Percentiles rank a stretch among this genome's conserved stretches.
Conservation (phyloP, 225 moss, liverwort and hornwort genomes). For the Rhytidiadelphus loreus region DNA sequence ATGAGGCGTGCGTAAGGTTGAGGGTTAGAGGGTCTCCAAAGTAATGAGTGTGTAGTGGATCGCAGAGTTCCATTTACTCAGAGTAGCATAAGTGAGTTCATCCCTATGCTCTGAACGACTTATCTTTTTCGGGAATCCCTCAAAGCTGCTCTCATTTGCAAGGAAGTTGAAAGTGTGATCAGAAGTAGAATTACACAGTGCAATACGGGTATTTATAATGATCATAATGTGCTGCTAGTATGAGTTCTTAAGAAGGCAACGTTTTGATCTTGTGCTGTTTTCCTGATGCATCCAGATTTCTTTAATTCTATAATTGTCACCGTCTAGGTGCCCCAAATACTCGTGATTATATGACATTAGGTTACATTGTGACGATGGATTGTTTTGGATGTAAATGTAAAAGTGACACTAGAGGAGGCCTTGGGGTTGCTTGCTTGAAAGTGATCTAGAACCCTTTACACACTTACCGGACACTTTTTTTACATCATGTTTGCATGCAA, state of each 20-base stretch:
- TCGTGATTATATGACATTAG: background rate
- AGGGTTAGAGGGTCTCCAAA: background rate
- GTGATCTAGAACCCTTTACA: background rate
- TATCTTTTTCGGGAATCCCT: background rate
- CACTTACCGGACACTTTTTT: background rate
- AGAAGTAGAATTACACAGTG: background rate
- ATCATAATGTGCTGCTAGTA: background rate
- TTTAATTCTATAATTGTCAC: background rate
- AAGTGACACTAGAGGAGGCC: background rate
- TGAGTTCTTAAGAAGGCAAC: background rate
- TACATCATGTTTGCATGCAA: background rate
- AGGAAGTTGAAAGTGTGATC: background rate
- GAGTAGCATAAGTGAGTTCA: background rate
- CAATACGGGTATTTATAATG: background rate
- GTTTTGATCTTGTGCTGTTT: background rate
- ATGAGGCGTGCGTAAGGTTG: background rate
- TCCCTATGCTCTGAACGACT: background rate
- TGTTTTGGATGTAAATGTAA: background rate
- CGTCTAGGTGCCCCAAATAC: background rate
- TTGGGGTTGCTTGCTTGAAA: background rate
- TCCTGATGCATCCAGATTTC: background rate
- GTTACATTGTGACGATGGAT: background rate
- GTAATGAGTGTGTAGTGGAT: background rate
- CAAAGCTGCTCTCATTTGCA: background rate
- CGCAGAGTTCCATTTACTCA: background rate